phyloP scores from a whole-genome alignment of 306 rosid genomes.

The Prinsepia uniflora region DNA sequence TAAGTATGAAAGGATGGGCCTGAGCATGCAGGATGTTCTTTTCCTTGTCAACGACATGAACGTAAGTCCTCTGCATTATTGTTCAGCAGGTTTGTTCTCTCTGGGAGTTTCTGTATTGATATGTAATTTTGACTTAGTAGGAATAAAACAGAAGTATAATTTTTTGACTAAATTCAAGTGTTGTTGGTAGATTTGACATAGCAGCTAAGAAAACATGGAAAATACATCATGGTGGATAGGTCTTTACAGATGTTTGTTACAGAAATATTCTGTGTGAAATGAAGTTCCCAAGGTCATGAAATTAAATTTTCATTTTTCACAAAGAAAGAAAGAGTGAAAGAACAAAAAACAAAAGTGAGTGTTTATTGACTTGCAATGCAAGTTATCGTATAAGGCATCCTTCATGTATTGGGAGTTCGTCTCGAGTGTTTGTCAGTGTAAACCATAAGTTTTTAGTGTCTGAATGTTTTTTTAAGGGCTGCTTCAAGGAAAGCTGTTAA shows the following conservation, averaged over 20 bases:
- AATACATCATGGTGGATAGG: background rate
- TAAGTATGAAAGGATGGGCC: conserved; percentile 77
- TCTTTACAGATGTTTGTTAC: background rate
- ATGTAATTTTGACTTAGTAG: background rate
- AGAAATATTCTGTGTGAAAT: background rate
- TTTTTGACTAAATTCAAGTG: background rate
- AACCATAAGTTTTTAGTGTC: background rate
- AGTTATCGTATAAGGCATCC: background rate
- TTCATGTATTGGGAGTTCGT: background rate
- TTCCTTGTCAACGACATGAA: conserved; percentile 77
- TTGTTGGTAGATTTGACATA: background rate
- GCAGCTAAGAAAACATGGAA: background rate
- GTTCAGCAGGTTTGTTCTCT: background rate
- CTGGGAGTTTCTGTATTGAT: conserved; percentile 4
- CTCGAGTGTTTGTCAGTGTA: background rate
- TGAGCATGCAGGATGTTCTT: conserved; percentile 92
- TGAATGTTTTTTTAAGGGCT: background rate
- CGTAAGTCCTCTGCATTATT: conserved; percentile 48
- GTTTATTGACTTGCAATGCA: background rate
- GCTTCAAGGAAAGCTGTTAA: conserved; percentile 7
- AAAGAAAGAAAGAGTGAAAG: background rate
- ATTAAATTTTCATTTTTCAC: conserved; percentile 2
- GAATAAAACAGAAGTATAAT: background rate
- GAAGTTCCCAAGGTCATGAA: background rate
- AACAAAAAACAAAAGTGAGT: background rate